Base-by-base conservation (phyloP, 768 basidiomycete species). In the Boletus sensibilis region DNA sequence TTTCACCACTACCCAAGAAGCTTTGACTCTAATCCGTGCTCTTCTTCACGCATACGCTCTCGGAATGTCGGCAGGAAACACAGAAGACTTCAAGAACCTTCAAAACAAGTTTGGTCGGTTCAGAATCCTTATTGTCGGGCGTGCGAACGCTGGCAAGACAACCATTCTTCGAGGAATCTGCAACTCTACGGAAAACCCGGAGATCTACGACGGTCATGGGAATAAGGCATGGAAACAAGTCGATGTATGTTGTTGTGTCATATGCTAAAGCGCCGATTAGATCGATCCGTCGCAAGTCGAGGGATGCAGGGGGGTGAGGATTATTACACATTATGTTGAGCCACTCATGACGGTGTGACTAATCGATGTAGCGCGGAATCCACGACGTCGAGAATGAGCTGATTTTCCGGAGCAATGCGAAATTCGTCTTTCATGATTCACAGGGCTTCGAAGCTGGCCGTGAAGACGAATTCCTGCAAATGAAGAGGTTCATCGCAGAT, bases 361-460 rank as follows among this genome's bases (percentile, higher is more conserved):
- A n/a, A n/a, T n/a, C n/a, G n/a, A n/a, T n/a, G n/a, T n/a, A 50
- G 53, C 51, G 44, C 14, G 50, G 50, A 23, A 10, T 9, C 9
- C 51, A 46, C 43, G 9, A 35, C 18, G 35, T 46, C 44, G 31
- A 56, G n/a, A 23, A 46, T 5, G 51, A 56, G 9, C 37, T 56
- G 10, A 29, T 57, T 5, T 54, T 57, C n/a, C 9, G 12, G 21
- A 55, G 45, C 33, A 57, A 49, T 5, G 20, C 31, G 12, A 48
- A 42, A 14, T 27, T 55, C 6, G 46, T 57, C 27, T 57, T 57
- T 11, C 45, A 55, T 7, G 55, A 56, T 13, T 56, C 51, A 1
- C 38, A n/a, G 1, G 52, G 51, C 27, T 57, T 57, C 27, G 57
- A 58, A 45, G 57, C 53, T 4, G 57, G 57, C 8, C n/a, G 50